A percentile compares a stretch with the other conserved stretches of the same genome.
phyloP scores from a whole-genome alignment of 805 yeast genomes.

The Candida silvicultrix region DNA sequence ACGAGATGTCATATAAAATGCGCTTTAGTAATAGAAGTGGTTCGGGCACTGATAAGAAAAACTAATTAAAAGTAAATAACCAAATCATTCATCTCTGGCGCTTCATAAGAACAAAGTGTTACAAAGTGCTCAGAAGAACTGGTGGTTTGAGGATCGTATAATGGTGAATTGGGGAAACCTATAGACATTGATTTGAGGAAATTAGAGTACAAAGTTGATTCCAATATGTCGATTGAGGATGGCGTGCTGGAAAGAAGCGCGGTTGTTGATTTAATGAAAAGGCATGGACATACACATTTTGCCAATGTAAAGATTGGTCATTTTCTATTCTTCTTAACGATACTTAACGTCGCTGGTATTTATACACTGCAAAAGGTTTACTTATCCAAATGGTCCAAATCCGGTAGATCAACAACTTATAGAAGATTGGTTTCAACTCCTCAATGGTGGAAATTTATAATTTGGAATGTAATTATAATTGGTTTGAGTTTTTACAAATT shows the following conservation, averaged over 20 bases:
- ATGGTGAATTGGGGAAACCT: no score
- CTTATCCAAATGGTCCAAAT: constrained; percentile 29
- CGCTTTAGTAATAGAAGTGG: not conserved
- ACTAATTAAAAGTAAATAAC: no score
- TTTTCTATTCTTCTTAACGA: constrained; percentile 35
- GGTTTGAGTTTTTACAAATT: constrained; percentile 30
- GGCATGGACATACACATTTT: constrained; percentile 51
- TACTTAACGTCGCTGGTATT: constrained; percentile 32
- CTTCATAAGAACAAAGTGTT: no score
- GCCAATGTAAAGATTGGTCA: constrained; percentile 60
- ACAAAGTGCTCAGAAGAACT: no score
- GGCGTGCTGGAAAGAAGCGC: not conserved
- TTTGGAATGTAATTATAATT: constrained; percentile 29
- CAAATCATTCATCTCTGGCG: not conserved
- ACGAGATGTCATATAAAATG: not conserved
- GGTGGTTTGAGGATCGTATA: no score
- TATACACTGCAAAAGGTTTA: constrained; percentile 27
- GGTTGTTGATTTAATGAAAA: constrained; percentile 11
- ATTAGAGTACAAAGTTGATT: no score
- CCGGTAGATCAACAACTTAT: constrained; percentile 31
- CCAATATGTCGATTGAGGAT: not conserved
- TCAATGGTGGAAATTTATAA: constrained; percentile 25
- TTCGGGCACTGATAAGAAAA: not conserved
- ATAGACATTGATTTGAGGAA: no score
- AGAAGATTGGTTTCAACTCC: constrained; percentile 29